These are phyloP conservation scores for Diaporthe sp. DNA, from an alignment of 2,329 filamentous ascomycete genomes.

Conservation along the genomic window DNA sequence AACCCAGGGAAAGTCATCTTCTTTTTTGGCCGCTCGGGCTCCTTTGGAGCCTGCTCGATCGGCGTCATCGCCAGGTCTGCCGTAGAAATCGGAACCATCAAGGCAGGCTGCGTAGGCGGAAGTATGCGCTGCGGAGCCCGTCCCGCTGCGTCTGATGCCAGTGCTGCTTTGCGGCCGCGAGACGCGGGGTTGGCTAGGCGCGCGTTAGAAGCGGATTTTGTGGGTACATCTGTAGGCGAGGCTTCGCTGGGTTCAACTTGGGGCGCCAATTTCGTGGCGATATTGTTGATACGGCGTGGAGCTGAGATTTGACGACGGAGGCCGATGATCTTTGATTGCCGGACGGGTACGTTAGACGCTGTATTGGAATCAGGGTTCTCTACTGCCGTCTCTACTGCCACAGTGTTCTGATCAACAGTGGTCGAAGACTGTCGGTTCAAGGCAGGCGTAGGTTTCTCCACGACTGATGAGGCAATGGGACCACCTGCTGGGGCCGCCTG, in stretches of 20 bases:
- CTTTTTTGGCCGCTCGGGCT: slow-evolving; percentile 42
- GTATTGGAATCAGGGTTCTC: not conserved
- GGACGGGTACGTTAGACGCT: not conserved
- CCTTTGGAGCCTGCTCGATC: slow-evolving; percentile 21
- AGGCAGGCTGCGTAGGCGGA: slow-evolving; percentile 45
- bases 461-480: not conserved
- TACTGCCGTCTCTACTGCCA: no score
- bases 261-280: not conserved
- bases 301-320: slow-evolving; percentile 18
- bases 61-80: slow-evolving; percentile 41
- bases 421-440: not conserved
- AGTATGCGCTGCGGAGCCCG: slow-evolving; percentile 58
- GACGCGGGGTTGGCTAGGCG: slow-evolving; percentile 62
- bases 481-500: not conserved
- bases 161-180: slow-evolving; percentile 65
- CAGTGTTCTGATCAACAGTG: not conserved
- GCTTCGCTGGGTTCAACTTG: not conserved
- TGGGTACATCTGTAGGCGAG: not conserved
- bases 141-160: slow-evolving; percentile 64
- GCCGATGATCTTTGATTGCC: not conserved
- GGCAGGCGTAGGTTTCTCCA: no score
- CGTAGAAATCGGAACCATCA: slow-evolving; percentile 32
- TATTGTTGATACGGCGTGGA: slow-evolving; percentile 32
- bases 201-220: slow-evolving; percentile 14
- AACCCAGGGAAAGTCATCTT: slow-evolving; percentile 57